Evolutionary conservation across 192 early-diverging fungal genomes (phyloP), one percentile per base, ranked within the genome.

Genomic region (Coemansia sp.): DNA sequence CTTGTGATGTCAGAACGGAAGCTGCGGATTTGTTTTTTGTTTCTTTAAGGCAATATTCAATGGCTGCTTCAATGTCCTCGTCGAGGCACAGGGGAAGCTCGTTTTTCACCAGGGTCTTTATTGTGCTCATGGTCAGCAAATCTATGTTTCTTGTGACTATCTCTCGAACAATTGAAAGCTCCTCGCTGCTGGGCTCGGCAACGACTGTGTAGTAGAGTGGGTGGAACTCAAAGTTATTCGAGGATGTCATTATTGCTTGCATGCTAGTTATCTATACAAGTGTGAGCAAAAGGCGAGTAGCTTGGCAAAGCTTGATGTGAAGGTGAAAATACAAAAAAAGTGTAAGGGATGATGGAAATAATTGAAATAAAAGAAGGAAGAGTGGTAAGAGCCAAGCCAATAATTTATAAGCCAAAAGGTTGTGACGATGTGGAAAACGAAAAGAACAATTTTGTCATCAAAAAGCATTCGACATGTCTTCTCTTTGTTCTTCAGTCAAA

Each of bases 171-270:
- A 57, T 60, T 14, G 34, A 21, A 0, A 24, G 12, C 21, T 72
- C 69, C 27, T 72, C 69, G 0, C 41, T 10, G 34, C 48, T 53
- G 8, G 48, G 58, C 37, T 72, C 69, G 6, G 69, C 69, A 13
- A 55, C 53, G n/a, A 54, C 48, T 9, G 9, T 39, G 14, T 11
- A 23, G 18, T 53, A 53, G 15, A 40, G 4, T 0, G 30, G 27
- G 30, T 30, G 17, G 45, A 21, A 21, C 45, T 47, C 45, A 43
- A 43, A 43, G 3, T 13, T 56, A 39, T 11, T 64, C 30, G 14
- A 59, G 39, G 24, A 22, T 45, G 39, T 12, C 38, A 57, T 44
- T 27, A 57, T 43, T 22, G 18, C 9, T 17, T n/a, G 17, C 17
- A 42, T 42, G n/a, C n/a, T n/a, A n/a, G n/a, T n/a, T n/a, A n/a